Percentiles rank a stretch among this genome's conserved stretches.
Conservation (phyloP, 768 basidiomycete genomes). For the Psilocybe subaeruginosa region DNA sequence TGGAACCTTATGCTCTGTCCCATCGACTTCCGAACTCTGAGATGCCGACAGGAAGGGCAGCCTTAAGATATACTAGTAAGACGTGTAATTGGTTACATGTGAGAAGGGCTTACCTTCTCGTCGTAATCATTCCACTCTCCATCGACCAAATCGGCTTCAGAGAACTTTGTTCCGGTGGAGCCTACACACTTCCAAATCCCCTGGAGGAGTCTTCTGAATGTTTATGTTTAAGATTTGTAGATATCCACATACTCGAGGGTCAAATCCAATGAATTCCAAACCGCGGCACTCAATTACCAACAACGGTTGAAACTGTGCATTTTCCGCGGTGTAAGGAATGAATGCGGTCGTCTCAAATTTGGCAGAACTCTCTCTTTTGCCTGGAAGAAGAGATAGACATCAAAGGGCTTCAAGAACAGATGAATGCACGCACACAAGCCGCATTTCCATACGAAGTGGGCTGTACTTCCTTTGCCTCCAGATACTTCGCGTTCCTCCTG, state of each 20-base stretch:
- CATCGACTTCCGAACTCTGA: constrained; percentile 68
- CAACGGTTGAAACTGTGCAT: constrained; percentile 64
- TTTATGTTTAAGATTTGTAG: background rate
- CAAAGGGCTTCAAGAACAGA: background rate
- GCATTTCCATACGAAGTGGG: constrained; percentile 85
- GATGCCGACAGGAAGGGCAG: constrained; percentile 68
- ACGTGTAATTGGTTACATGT: constrained; percentile 9
- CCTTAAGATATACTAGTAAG: constrained; percentile 35
- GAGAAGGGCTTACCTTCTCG: constrained; percentile 65
- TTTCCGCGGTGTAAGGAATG: constrained; percentile 61
- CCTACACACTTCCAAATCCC: constrained; percentile 83
- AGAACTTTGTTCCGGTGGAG: constrained; percentile 54
- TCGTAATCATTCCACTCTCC: constrained; percentile 90
- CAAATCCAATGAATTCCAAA: constrained; percentile 79
- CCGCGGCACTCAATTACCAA: constrained; percentile 84
- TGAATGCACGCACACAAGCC: constrained; percentile 49
- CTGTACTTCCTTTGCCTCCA: constrained; percentile 66
- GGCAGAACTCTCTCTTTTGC: constrained; percentile 81
- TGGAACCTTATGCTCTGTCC: constrained; percentile 54
- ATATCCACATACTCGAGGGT: constrained; percentile 57
- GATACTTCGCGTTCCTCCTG: constrained; percentile 73
- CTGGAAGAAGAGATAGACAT: constrained; percentile 23
- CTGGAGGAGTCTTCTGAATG: constrained; percentile 36
- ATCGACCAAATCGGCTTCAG: constrained; percentile 66
- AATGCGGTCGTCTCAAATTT: constrained; percentile 67